These are phyloP conservation scores for Plasmodium gonderi DNA, from an alignment of 169 alveolate genomes.

Conservation along the genomic window DNA sequence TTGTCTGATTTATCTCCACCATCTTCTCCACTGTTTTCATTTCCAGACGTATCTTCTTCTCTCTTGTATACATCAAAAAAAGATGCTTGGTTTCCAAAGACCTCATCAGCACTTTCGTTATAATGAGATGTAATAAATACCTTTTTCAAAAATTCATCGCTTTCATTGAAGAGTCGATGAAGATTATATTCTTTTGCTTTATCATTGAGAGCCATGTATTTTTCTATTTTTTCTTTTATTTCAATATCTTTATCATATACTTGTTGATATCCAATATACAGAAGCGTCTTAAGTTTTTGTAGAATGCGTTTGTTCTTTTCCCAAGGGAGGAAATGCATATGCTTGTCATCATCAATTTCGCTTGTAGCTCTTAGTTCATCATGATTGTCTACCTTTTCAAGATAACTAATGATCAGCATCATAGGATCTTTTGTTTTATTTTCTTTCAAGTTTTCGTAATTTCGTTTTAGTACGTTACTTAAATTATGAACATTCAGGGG, in stretches of 20 bases:
- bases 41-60: constrained; percentile 1
- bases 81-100: constrained; percentile 15
- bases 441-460: constrained; percentile 5
- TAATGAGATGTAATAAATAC: constrained; percentile 9
- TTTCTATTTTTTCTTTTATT: not conserved
- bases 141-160: constrained; percentile 53
- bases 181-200: not conserved
- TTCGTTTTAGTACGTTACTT: not conserved
- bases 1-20: no score
- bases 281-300: constrained; percentile 67
- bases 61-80: constrained; percentile 23
- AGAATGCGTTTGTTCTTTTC: constrained; percentile 66
- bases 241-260: constrained; percentile 14
- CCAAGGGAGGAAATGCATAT: not conserved
- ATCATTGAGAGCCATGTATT: constrained; percentile 21
- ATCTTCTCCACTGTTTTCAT: constrained; percentile 65
- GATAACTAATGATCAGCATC: not conserved
- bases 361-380: not conserved
- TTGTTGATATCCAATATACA: constrained; percentile 35
- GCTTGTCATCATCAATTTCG: not conserved
- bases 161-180: not conserved
- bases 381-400: constrained; percentile 29
- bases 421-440: not conserved
- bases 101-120: constrained; percentile 6
- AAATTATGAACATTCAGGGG: not conserved